Evolutionary conservation across 2,329 filamentous ascomycete genomes (phyloP), one percentile per base, ranked within the genome.

Genomic region (Epichloe aotearoae): DNA sequence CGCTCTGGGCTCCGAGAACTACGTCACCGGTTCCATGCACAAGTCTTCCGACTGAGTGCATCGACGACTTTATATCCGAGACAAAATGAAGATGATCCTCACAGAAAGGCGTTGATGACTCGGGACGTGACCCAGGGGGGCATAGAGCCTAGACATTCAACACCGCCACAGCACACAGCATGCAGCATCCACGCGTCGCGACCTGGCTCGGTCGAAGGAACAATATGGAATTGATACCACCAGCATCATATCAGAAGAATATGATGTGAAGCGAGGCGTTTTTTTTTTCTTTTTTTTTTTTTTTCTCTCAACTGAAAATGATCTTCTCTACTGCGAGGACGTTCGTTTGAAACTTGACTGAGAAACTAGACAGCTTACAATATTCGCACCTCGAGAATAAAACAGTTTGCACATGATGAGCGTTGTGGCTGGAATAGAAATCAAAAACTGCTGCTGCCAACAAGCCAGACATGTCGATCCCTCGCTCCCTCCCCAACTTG

Each of bases 1-100:
- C 61, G 72, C 61, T 2, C 69, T 88, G 48, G 63, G 60, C 37
- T 81, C 88, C 61, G 85, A 89, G 67, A 77, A 82, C 63, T 73
- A 89, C 33, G 83, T 89, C 23, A 88, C 84, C 12, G 83, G 67
- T 57, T 64, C 59, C 55, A 68, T 69, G 62, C 67, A 69, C 61
- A 68, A 68, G 61, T 67, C 66, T 38, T 44, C 53, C 30, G 67
- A 69, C 57, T 69, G 53, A 65, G 57, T 23, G 14, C 15, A 34
- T 11, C 40, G 23, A 15, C 47, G 2, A 51, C 2, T 20, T 34
- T 50, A 5, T 34, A 14, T n/a, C n/a, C 23, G 11, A 46, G 39
- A 23, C 33, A 38, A 5, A 53, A 12, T 41, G 8, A 41, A 42
- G 34, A 49, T 41, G 23, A 41, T 4, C 7, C 14, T 11, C 7